phyloP scores from a whole-genome alignment of 345 rosid species.

The Heritiera littoralis region DNA sequence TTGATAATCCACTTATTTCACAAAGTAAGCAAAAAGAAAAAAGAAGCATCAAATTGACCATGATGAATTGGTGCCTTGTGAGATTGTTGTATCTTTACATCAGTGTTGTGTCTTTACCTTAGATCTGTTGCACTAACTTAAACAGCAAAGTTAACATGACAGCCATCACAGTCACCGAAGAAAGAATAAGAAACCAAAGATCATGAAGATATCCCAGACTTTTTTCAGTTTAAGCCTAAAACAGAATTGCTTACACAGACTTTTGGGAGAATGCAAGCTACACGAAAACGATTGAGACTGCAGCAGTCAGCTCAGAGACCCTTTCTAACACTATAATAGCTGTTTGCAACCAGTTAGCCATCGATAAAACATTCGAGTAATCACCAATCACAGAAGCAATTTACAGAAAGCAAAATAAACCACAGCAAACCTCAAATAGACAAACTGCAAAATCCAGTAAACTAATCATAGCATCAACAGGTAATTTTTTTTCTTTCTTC shows the following conservation, averaged over 20 bases:
- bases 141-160: background rate
- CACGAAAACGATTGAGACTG: background rate
- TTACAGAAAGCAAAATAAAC: background rate
- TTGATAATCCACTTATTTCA: background rate
- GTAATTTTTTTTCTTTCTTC: background rate
- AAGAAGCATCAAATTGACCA: background rate
- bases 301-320: background rate
- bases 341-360: background rate
- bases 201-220: background rate
- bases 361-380: background rate
- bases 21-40: background rate
- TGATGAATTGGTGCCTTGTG: background rate
- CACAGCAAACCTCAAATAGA: background rate
- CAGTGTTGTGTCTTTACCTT: background rate
- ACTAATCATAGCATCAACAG: background rate
- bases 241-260: background rate
- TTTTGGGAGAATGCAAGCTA: background rate
- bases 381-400: background rate
- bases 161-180: background rate
- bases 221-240: background rate
- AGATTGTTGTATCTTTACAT: background rate
- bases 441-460: background rate
- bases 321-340: background rate
- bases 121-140: background rate
- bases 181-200: conserved; percentile 8